Base-by-base conservation (phyloP, 2,329 filamentous ascomycete genomes). In the Aspergillus tanneri region DNA sequence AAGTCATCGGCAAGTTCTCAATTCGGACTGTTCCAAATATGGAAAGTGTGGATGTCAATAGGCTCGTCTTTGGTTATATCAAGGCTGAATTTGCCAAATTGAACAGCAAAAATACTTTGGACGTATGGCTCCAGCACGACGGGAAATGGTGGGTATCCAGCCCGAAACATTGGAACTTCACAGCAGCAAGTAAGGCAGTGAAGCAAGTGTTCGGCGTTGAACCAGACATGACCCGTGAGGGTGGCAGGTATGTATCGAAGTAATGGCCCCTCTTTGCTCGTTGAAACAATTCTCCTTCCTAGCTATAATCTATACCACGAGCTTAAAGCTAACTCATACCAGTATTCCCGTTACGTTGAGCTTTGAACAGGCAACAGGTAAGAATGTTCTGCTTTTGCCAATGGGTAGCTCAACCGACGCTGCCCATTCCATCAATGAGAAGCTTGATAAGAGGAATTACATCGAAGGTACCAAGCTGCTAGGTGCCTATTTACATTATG, bases 101-200 rank as follows among this genome's bases (percentile, higher is more conserved):
- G 25, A 82, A 83, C 57, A 93, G 87, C 73, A 99, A 99, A 81
- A 99, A 99, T 78, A 90, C 80, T 12, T 72, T 95, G 66, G 88
- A 88, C 62, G 85, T 90, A 44, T 84, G 79, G 66, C 79, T 91
- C 49, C 85, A 92, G 73, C 93, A 99, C 77, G 86, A 85, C 50
- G 93, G 93, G 60, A 96, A 96, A 76, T 99, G 93, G 93, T 99
- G 93, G 93, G 90, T 95, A 39, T 90, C 95, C 38, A 91, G 87
- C 66, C 92, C 93, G 23, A 93, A 95, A 76, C 92, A 99, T 80
- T 97, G 93, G 90, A 99, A 99, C 80, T 99, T 97, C 75, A 82
- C 84, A 23, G 92, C 92, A 21, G 93, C 93, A 11, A 84, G 86
- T 66, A 97, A 96, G 81, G 93, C 93, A n/a, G 90, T 93, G 25